These are phyloP conservation scores for Colletotrichum simmondsii DNA, from an alignment of 2,329 filamentous ascomycete genomes.

Conservation along the genomic window DNA sequence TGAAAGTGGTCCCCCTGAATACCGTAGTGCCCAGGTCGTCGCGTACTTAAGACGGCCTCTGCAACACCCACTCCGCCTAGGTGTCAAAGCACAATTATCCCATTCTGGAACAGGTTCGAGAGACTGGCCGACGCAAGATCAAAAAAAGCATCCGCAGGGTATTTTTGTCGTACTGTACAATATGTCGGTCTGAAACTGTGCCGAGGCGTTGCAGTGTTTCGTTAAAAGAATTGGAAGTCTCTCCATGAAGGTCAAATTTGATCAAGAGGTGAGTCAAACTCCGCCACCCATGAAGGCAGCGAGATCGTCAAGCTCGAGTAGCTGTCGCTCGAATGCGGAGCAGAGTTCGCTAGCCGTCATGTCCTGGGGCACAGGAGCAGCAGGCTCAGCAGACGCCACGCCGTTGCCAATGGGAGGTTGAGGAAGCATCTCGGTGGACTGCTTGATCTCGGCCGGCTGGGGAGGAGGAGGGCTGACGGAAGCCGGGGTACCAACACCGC, in stretches of 20 bases:
- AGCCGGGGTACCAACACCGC: constrained; percentile 57
- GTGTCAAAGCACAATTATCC: constrained; percentile 3
- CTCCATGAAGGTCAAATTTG: background rate
- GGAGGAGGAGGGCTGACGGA: constrained; percentile 56
- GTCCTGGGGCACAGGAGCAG: constrained; percentile 47
- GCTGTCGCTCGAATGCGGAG: constrained; percentile 68
- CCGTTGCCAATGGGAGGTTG: constrained; percentile 29
- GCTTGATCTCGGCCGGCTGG: constrained; percentile 48
- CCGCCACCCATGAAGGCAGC: constrained; percentile 73
- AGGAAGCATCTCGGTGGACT: constrained; percentile 41
- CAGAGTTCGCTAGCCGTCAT: constrained; percentile 71
- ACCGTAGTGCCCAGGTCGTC: background rate
- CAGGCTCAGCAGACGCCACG: constrained; percentile 39
- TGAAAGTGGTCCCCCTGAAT: background rate
- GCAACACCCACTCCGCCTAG: background rate
- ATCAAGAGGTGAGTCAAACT: constrained; percentile 50
- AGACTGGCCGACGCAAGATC: constrained; percentile 6
- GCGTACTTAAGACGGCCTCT: background rate
- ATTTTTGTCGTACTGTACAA: constrained; percentile 33
- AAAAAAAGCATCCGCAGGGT: constrained; percentile 26
- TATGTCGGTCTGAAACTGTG: constrained; percentile 15
- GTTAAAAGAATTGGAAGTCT: background rate
- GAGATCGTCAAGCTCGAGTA: constrained; percentile 69
- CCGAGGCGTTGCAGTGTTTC: background rate
- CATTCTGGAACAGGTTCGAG: background rate